phyloP scores from a whole-genome alignment of 306 rosid species.

The Sesbania bispinosa region DNA sequence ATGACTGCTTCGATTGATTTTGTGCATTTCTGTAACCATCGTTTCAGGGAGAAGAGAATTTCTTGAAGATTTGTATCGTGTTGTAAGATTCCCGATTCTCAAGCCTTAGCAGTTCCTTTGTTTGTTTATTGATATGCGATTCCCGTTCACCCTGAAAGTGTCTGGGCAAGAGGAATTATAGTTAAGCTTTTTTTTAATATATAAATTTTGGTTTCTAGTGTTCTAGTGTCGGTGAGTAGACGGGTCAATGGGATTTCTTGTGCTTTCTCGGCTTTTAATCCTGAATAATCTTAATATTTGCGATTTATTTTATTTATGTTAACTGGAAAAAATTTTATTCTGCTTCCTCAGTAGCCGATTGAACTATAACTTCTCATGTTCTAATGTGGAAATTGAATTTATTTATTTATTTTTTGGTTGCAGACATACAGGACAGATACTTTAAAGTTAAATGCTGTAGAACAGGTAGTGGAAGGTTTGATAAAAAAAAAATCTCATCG shows the following conservation, averaged over 20 bases:
- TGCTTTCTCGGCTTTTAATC: neutral
- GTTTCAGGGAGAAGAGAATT: constrained; percentile 72
- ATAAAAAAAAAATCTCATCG: neutral
- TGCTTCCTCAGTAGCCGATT: constrained; percentile 10
- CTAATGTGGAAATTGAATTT: constrained; percentile 24
- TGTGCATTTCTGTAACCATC: constrained; percentile 20
- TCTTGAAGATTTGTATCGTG: constrained; percentile 63
- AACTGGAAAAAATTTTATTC: neutral
- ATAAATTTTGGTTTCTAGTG: neutral
- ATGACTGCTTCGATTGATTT: constrained; percentile 6
- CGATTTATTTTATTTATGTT: neutral
- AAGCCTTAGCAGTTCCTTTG: neutral
- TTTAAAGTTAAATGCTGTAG: constrained; percentile 46
- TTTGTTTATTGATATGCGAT: neutral
- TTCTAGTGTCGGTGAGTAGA: constrained; percentile 8
- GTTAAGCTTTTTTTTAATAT: neutral
- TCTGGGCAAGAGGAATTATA: neutral
- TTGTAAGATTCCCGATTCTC: constrained; percentile 54
- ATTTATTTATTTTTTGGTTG: constrained; percentile 34
- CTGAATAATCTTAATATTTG: neutral
- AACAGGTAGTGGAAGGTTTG: constrained; percentile 53
- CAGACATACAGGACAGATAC: constrained; percentile 63
- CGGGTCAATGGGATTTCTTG: neutral
- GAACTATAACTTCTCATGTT: constrained; percentile 16
- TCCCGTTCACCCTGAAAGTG: neutral